A percentile compares a stretch with the other conserved stretches of the same genome.
phyloP scores from a whole-genome alignment of 192 early-diverging fungal species.

The Coemansia reversa region DNA sequence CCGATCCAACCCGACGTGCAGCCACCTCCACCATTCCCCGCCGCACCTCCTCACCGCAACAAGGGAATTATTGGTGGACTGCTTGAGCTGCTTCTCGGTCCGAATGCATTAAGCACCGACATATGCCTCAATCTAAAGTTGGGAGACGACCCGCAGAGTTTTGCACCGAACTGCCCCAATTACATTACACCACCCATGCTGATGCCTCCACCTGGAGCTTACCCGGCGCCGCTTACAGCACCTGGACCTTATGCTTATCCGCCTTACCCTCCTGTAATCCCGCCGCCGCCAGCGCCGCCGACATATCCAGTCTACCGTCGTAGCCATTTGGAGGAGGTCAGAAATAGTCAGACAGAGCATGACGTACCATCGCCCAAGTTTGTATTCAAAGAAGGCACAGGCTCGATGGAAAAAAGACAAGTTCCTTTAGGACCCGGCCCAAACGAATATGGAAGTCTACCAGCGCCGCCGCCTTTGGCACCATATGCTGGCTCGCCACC shows the following conservation, averaged over 20 bases:
- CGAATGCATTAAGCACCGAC: conserved; percentile 44
- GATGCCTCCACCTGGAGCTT: too few species aligned
- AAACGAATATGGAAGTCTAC: conserved; percentile 30
- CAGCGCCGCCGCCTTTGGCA: conserved; percentile 19
- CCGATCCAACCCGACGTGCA: conserved; percentile 19
- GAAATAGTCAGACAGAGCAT: neutral
- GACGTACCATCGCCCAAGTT: neutral
- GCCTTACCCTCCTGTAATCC: conserved; percentile 30
- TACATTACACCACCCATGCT: too few species aligned
- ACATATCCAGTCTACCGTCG: conserved; percentile 7
- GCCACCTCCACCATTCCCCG: conserved; percentile 32
- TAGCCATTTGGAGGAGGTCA: neutral
- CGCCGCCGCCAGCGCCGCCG: conserved; percentile 3
- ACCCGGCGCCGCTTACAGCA: too few species aligned
- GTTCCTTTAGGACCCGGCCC: conserved; percentile 9
- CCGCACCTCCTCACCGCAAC: conserved; percentile 33
- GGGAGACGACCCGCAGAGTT: too few species aligned
- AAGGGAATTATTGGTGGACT: conserved; percentile 45
- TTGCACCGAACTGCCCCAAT: too few species aligned
- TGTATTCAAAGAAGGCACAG: conserved; percentile 1
- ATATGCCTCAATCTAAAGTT: conserved; percentile 50
- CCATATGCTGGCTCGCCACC: conserved; percentile 9
- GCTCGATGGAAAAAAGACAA: neutral
- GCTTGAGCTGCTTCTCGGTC: conserved; percentile 45
- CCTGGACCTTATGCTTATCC: conserved; percentile 40